Base-by-base conservation (phyloP, 2,329 filamentous ascomycete species). In the Parascedosporium putredinis region DNA sequence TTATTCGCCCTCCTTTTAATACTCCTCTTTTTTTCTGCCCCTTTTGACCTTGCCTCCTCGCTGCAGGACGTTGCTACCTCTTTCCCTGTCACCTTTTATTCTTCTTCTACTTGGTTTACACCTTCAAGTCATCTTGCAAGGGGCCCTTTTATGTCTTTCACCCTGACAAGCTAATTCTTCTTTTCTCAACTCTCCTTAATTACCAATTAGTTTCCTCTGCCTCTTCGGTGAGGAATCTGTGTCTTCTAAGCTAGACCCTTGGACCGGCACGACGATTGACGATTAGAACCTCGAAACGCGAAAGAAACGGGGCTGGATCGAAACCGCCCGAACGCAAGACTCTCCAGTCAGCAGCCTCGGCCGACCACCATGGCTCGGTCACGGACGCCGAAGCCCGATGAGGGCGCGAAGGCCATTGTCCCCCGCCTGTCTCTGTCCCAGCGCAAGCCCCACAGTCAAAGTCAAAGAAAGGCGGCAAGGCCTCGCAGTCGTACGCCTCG, bases 401-500 rank as follows among this genome's bases (percentile, higher is more conserved):
- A 45, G 48, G n/a, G 20, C 16, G 47, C 22, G 23, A 22, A 14
- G 23, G 31, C 18, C 24, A 24, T 23, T 18, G 23, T 16, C 20
- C 16, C 31, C 14, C 31, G 22, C 14, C 12, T 18, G 10, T 2
- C 16, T 22, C 23, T 18, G 20, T 4, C 23, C 24, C 44, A 31
- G 27, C 44, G 8, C 23, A 46, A 24, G 6, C 29, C 40, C 66
- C 62, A 59, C 69, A 65, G 58, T 57, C 64, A 53, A 66, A 61
- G 46, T 68, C 66, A 57, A 66, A 69, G 59, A 60, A 65, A 49
- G 57, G n/a, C n/a, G n/a, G 62, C 53, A 60, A 49, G 50, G 62
- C 61, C 56, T 56, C 54, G 52, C 56, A 64, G 55, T 80, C 84
- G 60, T 90, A 88, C 70, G 78, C 81, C 51, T 89, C 86, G 2